These are phyloP conservation scores for Rhizopogon salebrosus DNA, from an alignment of 768 basidiomycete genomes.

Conservation along the genomic window DNA sequence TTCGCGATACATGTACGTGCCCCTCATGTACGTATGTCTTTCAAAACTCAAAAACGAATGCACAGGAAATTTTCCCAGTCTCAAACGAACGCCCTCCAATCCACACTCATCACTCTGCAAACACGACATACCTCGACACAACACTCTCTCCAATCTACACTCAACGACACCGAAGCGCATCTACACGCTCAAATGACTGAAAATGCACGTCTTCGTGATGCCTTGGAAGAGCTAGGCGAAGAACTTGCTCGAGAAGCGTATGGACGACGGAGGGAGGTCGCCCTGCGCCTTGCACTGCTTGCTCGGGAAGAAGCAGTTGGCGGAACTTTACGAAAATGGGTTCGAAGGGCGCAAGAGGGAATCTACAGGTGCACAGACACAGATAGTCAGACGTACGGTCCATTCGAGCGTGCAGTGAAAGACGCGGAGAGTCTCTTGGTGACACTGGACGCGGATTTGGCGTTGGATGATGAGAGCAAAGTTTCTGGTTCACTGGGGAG, in stretches of 20 bases:
- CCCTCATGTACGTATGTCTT: not conserved
- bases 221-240: constrained; percentile 65
- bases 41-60: not conserved
- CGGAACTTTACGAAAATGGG: constrained; percentile 53
- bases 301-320: constrained; percentile 58
- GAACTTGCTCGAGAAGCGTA: constrained; percentile 68
- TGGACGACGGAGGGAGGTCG: constrained; percentile 68
- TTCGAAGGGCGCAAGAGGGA: constrained; percentile 44
- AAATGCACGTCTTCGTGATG: constrained; percentile 45
- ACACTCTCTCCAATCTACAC: constrained; percentile 48
- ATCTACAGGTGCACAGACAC: constrained; percentile 24
- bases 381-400: constrained; percentile 10
- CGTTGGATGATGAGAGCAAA: constrained; percentile 11
- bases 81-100: constrained; percentile 61
- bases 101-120: constrained; percentile 52
- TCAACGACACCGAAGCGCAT: constrained; percentile 37
- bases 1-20: constrained; percentile 72
- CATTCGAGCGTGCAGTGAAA: constrained; percentile 28
- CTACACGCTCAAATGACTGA: constrained; percentile 40
- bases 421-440: constrained; percentile 31
- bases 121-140: constrained; percentile 59
- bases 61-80: constrained; percentile 79
- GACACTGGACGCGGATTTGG: constrained; percentile 29
- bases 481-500: constrained; percentile 48
- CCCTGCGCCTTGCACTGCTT: constrained; percentile 55